phyloP scores from a whole-genome alignment of 2,329 filamentous ascomycete species.

The Aspergillus brasiliensis region DNA sequence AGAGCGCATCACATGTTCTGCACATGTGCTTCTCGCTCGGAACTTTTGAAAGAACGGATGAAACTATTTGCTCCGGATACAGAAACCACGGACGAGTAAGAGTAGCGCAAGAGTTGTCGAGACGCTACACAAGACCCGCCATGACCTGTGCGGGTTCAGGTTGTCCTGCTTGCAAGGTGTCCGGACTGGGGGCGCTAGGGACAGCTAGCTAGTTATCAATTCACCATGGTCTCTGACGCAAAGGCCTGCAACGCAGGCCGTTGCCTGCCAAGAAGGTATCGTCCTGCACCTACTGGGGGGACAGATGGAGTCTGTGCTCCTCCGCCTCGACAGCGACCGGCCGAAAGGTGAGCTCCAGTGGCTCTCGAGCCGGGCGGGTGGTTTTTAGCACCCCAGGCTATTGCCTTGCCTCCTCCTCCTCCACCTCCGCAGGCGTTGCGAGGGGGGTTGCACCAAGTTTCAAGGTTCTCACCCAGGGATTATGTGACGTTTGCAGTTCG shows the following conservation, averaged over 20 bases:
- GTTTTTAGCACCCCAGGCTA: slow-evolving; percentile 1
- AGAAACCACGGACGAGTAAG: background rate
- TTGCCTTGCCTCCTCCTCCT: background rate
- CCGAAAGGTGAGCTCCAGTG: slow-evolving; percentile 5
- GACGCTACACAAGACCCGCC: slow-evolving; percentile 8
- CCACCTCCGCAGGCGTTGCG: background rate
- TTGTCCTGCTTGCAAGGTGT: background rate
- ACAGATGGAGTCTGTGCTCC: slow-evolving; percentile 20
- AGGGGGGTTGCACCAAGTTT: background rate
- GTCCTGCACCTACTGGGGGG: slow-evolving; percentile 14
- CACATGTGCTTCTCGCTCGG: background rate
- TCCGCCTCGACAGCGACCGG: slow-evolving; percentile 11
- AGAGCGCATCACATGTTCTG: slow-evolving; percentile 4
- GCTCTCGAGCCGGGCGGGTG: background rate
- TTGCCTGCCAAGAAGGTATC: slow-evolving; percentile 19
- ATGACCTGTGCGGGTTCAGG: background rate
- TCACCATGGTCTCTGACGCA: slow-evolving; percentile 14
- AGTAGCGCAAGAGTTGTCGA: background rate
- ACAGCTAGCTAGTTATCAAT: slow-evolving; percentile 4
- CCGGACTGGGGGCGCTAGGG: background rate
- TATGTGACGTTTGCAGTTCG: background rate
- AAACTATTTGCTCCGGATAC: background rate
- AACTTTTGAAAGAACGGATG: background rate
- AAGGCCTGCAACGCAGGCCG: slow-evolving; percentile 15
- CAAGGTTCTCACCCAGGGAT: background rate